phyloP scores from a whole-genome alignment of 2,329 filamentous ascomycete genomes.

The Diaporthe longicolla region DNA sequence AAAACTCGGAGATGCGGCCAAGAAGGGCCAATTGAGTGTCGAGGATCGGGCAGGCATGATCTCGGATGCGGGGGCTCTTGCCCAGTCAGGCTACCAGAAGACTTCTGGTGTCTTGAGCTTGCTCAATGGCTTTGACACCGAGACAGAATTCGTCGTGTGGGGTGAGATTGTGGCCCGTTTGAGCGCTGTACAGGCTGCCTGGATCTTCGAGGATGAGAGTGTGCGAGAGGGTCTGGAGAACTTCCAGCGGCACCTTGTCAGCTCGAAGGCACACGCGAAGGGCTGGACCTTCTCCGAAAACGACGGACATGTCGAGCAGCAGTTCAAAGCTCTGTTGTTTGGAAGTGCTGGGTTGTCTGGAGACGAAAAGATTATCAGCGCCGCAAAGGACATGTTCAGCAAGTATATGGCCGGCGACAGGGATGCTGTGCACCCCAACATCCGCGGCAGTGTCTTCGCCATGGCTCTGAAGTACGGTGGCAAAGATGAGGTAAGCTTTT shows the following conservation, averaged over 20 bases:
- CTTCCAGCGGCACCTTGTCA: conserved; percentile 85
- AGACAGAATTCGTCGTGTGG: conserved; percentile 95
- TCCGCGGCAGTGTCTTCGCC: conserved; percentile 87
- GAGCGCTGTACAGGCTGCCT: conserved; percentile 83
- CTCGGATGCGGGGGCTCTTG: conserved; percentile 90
- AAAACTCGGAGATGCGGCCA: conserved; percentile 90
- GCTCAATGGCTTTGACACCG: conserved; percentile 86
- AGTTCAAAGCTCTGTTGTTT: conserved; percentile 95
- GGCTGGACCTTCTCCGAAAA: conserved; percentile 90
- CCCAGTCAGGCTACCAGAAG: conserved; percentile 92
- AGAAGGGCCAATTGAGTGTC: conserved; percentile 82
- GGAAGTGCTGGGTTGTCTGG: conserved; percentile 84
- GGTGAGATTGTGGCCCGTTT: conserved; percentile 89
- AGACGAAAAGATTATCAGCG: conserved; percentile 82
- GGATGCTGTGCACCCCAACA: conserved; percentile 90
- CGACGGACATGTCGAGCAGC: conserved; percentile 91
- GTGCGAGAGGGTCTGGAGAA: conserved; percentile 82
- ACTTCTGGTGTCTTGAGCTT: conserved; percentile 90
- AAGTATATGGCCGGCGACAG: conserved; percentile 86
- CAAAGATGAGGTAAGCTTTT: conserved; percentile 76
- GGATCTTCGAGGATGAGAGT: conserved; percentile 87
- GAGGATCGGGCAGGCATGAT: conserved; percentile 97
- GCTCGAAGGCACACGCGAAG: conserved; percentile 84
- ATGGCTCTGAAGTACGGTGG: conserved; percentile 89
- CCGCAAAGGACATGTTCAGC: conserved; percentile 90